These are phyloP conservation scores for Fraxinus xanthoxyloides DNA, from an alignment of 305 asterid species.

Conservation along the genomic window DNA sequence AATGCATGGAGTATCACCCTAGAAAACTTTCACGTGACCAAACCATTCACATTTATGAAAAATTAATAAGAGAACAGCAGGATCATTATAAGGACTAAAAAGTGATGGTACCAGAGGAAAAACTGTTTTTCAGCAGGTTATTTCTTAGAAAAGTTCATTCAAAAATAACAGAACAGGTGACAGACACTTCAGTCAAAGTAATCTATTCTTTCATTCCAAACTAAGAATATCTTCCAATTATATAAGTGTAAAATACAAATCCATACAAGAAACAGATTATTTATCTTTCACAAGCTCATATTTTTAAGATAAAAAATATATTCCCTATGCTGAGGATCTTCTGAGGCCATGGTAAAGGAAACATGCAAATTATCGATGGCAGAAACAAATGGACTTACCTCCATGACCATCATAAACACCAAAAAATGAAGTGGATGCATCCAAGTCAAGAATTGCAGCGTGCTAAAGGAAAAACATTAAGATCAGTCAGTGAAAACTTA, in stretches of 20 bases:
- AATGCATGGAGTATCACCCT: not conserved
- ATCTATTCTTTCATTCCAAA: not conserved
- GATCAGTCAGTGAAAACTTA: slow-evolving; percentile 18
- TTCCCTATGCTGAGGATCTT: not conserved
- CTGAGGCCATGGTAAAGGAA: not conserved
- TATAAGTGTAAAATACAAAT: not conserved
- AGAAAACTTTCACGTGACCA: not conserved
- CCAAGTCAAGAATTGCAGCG: slow-evolving; percentile 78
- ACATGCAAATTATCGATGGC: not conserved
- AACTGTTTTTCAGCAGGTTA: not conserved
- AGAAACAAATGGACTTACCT: slow-evolving; percentile 46
- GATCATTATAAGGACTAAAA: not conserved
- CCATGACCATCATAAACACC: slow-evolving; percentile 99
- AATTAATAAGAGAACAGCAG: not conserved
- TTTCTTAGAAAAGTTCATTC: not conserved
- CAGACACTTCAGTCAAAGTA: not conserved
- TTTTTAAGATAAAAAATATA: not conserved
- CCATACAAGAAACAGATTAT: not conserved
- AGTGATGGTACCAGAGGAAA: not conserved
- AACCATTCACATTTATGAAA: not conserved
- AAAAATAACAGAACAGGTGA: not conserved
- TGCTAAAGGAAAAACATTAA: slow-evolving; percentile 47
- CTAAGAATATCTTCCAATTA: not conserved
- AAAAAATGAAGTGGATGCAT: slow-evolving; percentile 76
- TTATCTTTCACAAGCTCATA: not conserved